phyloP scores from a whole-genome alignment of 139 green algal genomes.

The Diplosphaera chodatii region DNA sequence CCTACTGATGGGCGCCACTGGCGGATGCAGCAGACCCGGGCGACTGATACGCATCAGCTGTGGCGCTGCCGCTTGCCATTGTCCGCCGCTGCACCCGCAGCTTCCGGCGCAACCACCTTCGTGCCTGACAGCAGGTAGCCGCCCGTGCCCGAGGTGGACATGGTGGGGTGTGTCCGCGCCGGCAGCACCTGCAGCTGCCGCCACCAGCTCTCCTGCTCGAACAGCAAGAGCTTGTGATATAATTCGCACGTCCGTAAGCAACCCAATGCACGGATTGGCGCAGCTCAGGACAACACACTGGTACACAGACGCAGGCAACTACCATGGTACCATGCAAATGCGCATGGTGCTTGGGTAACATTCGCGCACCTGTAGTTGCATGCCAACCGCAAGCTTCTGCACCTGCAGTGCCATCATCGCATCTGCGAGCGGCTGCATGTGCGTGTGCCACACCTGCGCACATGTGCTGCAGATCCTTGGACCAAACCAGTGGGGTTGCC shows the following conservation, averaged over 20 bases:
- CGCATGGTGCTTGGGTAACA: too few relatives aligned
- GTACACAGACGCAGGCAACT: too few relatives aligned
- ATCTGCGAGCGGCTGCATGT: conserved; percentile 64
- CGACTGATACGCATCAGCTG: too few relatives aligned
- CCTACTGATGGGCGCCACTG: too few relatives aligned
- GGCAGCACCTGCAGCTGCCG: conserved; percentile 77
- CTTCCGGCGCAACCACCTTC: conserved; percentile 12
- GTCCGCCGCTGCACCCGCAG: neutral
- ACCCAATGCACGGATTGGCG: too few relatives aligned
- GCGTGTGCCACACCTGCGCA: conserved; percentile 1
- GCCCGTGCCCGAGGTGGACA: conserved; percentile 69
- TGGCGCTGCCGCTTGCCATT: neutral
- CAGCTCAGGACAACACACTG: too few relatives aligned
- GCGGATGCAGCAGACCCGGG: too few relatives aligned
- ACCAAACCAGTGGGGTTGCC: too few relatives aligned
- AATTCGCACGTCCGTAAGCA: too few relatives aligned
- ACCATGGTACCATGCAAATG: too few relatives aligned
- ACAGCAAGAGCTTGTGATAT: too few relatives aligned
- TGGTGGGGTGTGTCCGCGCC: conserved; percentile 68
- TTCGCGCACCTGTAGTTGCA: conserved; percentile 27
- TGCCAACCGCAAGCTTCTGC: conserved; percentile 11
- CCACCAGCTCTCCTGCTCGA: conserved; percentile 70
- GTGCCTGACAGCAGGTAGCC: conserved; percentile 74
- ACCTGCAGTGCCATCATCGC: conserved; percentile 28
- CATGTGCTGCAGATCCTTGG: too few relatives aligned